Evolutionary conservation across 2,329 filamentous ascomycete genomes (phyloP).

Genomic region (Curvularia eragrostidis): DNA sequence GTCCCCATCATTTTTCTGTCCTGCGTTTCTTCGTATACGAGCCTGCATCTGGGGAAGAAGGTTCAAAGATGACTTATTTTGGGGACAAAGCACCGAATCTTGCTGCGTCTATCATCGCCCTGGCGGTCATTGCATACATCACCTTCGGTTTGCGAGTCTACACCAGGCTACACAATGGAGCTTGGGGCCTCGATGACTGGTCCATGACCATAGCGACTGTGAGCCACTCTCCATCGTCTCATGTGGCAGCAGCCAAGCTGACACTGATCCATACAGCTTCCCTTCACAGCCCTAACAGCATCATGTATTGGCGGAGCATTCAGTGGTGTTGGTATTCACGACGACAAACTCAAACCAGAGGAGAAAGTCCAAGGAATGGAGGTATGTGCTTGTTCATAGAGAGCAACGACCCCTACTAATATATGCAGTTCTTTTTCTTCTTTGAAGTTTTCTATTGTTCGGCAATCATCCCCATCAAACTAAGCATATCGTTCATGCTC

Average conservation of each 20-base stretch:
- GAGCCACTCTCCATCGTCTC: neutral
- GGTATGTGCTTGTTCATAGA: neutral
- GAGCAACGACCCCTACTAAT: neutral
- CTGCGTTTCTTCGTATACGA: neutral
- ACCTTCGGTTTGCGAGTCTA: constrained; percentile 15
- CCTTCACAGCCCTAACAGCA: constrained; percentile 16
- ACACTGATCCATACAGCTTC: neutral
- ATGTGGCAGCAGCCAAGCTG: neutral
- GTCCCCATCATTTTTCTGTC: neutral
- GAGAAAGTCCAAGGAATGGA: constrained; percentile 13
- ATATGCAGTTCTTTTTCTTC: constrained; percentile 12
- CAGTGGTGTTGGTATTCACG: constrained; percentile 12
- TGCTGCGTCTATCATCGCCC: constrained; percentile 10
- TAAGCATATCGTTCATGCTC: constrained; percentile 19
- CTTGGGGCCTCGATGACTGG: constrained; percentile 18
- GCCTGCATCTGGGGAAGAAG: neutral
- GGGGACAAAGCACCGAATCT: constrained; percentile 14
- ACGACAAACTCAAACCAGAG: neutral
- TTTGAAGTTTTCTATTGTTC: constrained; percentile 16
- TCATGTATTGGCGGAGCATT: constrained; percentile 16
- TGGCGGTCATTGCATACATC: constrained; percentile 10
- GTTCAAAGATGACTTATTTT: constrained; percentile 12
- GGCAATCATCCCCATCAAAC: constrained; percentile 15
- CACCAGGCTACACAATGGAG: constrained; percentile 14
- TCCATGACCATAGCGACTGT: constrained; percentile 16